Conservation (phyloP, 1,284 basidiomycete genomes). For the Stereum hirsutum region DNA sequence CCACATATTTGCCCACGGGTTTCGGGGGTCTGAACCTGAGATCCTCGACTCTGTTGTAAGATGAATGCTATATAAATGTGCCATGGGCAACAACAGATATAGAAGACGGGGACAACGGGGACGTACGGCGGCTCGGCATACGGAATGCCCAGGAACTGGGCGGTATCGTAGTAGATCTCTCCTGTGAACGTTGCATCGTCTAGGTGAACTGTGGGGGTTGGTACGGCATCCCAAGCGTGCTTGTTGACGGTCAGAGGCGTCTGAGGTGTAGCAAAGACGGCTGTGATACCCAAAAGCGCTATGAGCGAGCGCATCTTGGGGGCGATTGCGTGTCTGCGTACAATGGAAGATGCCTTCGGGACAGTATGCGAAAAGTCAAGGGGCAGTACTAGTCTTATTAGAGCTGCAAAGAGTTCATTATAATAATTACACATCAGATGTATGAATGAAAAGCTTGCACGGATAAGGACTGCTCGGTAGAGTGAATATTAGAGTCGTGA, state of each 20-base stretch:
- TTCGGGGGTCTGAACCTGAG: slow-evolving; percentile 5
- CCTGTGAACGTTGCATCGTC: slow-evolving; percentile 11
- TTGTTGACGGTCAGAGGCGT: neutral
- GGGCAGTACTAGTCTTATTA: too few species aligned
- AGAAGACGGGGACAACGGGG: neutral
- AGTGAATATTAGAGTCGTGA: too few species aligned
- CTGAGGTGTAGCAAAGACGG: neutral
- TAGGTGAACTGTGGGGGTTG: slow-evolving; percentile 5
- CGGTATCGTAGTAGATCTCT: neutral
- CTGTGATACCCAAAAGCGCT: neutral
- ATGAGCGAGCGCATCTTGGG: neutral
- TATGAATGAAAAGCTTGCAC: too few species aligned
- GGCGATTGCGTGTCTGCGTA: neutral
- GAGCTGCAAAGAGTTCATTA: too few species aligned
- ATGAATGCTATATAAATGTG: neutral
- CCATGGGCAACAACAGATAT: neutral
- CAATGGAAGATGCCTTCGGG: too few species aligned
- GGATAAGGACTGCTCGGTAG: too few species aligned
- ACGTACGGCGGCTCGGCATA: slow-evolving; percentile 36
- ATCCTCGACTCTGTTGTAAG: slow-evolving; percentile 3
- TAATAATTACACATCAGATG: too few species aligned
- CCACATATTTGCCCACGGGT: slow-evolving; percentile 5
- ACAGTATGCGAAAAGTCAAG: neutral
- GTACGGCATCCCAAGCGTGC: neutral
- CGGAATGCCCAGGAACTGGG: slow-evolving; percentile 39